phyloP scores from a whole-genome alignment of 192 early-diverging fungal species.

The Chytriomyces confervae region DNA sequence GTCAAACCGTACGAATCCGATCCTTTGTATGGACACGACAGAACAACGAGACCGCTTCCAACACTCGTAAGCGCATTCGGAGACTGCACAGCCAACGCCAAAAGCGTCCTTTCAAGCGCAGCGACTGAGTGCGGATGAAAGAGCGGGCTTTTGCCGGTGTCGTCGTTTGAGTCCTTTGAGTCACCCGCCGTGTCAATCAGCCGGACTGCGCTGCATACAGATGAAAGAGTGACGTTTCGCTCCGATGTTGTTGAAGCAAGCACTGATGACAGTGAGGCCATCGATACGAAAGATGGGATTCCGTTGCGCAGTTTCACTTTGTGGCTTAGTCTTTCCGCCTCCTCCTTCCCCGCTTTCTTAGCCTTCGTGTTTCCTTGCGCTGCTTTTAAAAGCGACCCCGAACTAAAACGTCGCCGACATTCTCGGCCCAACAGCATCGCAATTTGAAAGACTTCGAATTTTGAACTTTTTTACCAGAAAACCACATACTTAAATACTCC shows the following conservation, averaged over 20 bases:
- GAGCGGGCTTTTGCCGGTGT: neutral
- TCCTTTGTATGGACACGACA: constrained; percentile 28
- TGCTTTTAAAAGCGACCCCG: too few species aligned
- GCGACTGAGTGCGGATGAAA: neutral
- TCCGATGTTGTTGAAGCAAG: neutral
- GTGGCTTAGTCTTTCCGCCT: too few species aligned
- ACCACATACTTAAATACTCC: too few species aligned
- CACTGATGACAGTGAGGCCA: neutral
- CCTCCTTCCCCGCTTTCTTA: too few species aligned
- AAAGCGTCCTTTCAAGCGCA: constrained; percentile 8
- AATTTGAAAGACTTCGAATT: too few species aligned
- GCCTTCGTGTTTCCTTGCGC: too few species aligned
- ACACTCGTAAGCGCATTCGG: neutral
- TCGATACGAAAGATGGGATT: constrained; percentile 7
- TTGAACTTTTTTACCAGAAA: too few species aligned
- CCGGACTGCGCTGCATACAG: neutral
- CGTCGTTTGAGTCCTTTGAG: neutral
- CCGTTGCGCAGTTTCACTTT: constrained; percentile 20
- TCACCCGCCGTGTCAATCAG: neutral
- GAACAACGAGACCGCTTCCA: constrained; percentile 15
- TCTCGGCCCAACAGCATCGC: too few species aligned
- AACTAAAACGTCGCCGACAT: too few species aligned
- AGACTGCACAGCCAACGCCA: neutral
- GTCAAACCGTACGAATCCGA: neutral
- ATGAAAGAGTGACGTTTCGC: neutral